phyloP scores from a whole-genome alignment of 2,329 filamentous ascomycete species.

The Ascosphaera apis region DNA sequence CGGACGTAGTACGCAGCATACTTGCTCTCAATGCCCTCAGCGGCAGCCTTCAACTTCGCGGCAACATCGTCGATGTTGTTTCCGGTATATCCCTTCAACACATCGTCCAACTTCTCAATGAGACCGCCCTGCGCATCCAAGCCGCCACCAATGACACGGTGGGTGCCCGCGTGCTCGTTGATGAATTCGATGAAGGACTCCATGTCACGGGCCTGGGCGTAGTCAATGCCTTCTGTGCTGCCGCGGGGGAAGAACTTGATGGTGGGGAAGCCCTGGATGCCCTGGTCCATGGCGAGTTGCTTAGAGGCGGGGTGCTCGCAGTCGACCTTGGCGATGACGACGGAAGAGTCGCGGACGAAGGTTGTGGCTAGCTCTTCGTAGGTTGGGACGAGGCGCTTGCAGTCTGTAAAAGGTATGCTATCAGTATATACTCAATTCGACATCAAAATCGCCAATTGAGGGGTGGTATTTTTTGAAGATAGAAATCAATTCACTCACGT shows the following conservation, averaged over 20 bases:
- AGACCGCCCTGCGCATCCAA: slow-evolving; percentile 63
- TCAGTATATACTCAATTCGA: slow-evolving; percentile 3
- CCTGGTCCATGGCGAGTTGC: slow-evolving; percentile 49
- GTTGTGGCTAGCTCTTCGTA: slow-evolving; percentile 75
- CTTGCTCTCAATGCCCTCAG: slow-evolving; percentile 45
- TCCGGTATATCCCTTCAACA: slow-evolving; percentile 49
- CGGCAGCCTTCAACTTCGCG: slow-evolving; percentile 49
- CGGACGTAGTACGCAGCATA: slow-evolving; percentile 88
- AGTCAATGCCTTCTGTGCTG: slow-evolving; percentile 45
- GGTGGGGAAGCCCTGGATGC: slow-evolving; percentile 72
- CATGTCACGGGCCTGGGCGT: slow-evolving; percentile 56
- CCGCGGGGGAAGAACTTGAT: slow-evolving; percentile 95
- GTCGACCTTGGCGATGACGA: slow-evolving; percentile 87
- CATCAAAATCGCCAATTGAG: slow-evolving; percentile 1
- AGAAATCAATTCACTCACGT: no score
- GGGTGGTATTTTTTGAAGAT: no score
- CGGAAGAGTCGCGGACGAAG: slow-evolving; percentile 53
- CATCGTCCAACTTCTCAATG: slow-evolving; percentile 50
- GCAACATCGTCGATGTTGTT: slow-evolving; percentile 43
- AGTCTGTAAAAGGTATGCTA: slow-evolving; percentile 43
- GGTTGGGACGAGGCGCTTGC: slow-evolving; percentile 74
- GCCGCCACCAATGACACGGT: slow-evolving; percentile 59
- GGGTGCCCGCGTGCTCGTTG: slow-evolving; percentile 72
- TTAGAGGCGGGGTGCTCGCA: slow-evolving; percentile 76
- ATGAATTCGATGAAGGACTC: slow-evolving; percentile 54